Evolutionary conservation across 352 stramenopile genomes (phyloP), one percentile per base, ranked within the genome.

Genomic region (Phytopythium mirpurense): DNA sequence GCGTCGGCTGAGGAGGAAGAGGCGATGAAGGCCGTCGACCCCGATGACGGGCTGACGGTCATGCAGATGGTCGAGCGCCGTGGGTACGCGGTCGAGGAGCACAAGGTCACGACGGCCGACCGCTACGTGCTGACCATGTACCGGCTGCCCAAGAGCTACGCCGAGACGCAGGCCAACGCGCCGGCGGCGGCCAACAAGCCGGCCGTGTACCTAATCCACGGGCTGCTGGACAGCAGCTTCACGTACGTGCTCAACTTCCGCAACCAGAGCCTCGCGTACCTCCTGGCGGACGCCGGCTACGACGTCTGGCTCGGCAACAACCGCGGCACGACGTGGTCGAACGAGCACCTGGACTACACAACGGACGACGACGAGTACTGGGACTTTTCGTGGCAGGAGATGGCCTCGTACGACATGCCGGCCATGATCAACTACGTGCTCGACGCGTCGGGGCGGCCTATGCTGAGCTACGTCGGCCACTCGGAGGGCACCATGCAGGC

Each of bases 241-340:
- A 86, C 75, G 35, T 86, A 61, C 45, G 70, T 84, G 18, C 63
- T 67, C 56, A 86, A 86, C 61, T 86, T 64, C 65, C 65, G 71
- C 26, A 78, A 66, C 24, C 75, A 86, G 46, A 84, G 72, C 38
- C 67, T 86, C 35, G 75, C 72, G 9, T 86, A 76, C 56, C 19
- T 86, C 24, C 56, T 86, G 27, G 72, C 72, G 0, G 75, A 86
- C 35, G 75, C 72, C 1, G 75, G 72, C 11, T 86, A 83, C 49
- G 75, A 86, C 42, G 75, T 86, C 47, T 86, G 75, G 75, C 68
- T 86, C 26, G 75, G 75, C 56, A 86, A 86, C 60, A 86, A 86
- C 54, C 75, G 75, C 50, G 75, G 75, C 45, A 81, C 72, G 44
- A 86, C 75, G 12, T 86, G 75, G 75, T 86, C 75, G 14, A 70